A percentile compares a stretch with the other conserved stretches of the same genome.
Conservation (phyloP, 2,329 filamentous ascomycete genomes). For the Rhynchosporium secalis region DNA sequence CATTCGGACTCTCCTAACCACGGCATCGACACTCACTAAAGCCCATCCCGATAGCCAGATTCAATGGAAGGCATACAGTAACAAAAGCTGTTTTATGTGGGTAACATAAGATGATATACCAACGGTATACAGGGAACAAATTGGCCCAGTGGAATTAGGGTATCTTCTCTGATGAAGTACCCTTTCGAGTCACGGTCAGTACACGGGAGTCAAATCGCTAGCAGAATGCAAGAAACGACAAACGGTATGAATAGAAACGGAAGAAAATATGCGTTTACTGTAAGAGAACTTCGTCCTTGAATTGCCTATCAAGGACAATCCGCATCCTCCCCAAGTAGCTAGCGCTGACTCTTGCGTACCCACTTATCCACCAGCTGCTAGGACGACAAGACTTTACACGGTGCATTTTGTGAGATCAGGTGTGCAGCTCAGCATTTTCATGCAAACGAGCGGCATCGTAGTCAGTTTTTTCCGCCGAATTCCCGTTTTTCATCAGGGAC, state of each 20-base stretch:
- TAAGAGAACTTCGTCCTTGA: not conserved
- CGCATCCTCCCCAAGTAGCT: not conserved
- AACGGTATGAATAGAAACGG: not conserved
- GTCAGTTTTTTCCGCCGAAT: not conserved
- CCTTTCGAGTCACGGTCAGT: too few relatives aligned
- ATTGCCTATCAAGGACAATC: not conserved
- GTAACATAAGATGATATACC: not conserved
- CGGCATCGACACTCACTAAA: not conserved
- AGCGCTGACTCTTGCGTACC: not conserved
- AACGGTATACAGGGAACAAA: not conserved
- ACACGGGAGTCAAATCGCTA: too few relatives aligned
- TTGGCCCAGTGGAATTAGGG: not conserved
- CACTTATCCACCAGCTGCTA: slow-evolving; percentile 1
- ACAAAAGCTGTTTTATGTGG: not conserved
- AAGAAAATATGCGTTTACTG: not conserved
- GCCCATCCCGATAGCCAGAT: not conserved
- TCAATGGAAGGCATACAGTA: not conserved
- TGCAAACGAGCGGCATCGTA: not conserved
- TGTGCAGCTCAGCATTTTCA: not conserved
- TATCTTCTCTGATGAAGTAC: not conserved
- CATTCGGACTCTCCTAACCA: not conserved
- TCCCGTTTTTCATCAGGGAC: slow-evolving; percentile 18
- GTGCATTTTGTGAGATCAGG: not conserved
- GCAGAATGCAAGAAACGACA: too few relatives aligned
- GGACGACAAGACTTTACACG: not conserved